These are phyloP conservation scores for Mesembryanthemum crystallinum DNA, from an alignment of 148 eudicot genomes.

Conservation along the genomic window DNA sequence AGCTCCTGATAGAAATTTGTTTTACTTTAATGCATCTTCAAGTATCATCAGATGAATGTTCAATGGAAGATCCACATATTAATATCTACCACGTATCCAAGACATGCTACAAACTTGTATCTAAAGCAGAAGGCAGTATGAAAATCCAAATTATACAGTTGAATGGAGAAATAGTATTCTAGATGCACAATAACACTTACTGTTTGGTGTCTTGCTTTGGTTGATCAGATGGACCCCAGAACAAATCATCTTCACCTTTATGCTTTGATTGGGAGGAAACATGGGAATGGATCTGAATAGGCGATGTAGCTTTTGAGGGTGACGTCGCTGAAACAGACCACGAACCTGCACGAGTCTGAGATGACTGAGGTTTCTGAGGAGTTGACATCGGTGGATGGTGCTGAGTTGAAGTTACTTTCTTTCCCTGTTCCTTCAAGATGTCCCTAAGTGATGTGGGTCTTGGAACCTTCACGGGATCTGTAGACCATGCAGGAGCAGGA, in stretches of 20 bases:
- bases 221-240: constrained; percentile 92
- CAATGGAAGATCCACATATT: not conserved
- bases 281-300: constrained; percentile 42
- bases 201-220: constrained; percentile 68
- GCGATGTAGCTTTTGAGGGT: constrained; percentile 59
- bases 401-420: constrained; percentile 39
- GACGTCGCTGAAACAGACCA: constrained; percentile 48
- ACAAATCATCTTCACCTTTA: constrained; percentile 85
- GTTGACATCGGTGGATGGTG: constrained; percentile 39
- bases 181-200: too few species aligned
- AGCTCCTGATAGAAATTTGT: not conserved
- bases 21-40: not conserved
- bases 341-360: constrained; percentile 48
- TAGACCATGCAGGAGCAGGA: constrained; percentile 82
- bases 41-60: not conserved
- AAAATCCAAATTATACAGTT: not conserved
- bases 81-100: constrained; percentile 2
- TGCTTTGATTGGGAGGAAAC: constrained; percentile 50
- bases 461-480: constrained; percentile 63
- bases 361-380: constrained; percentile 52
- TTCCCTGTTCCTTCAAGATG: constrained; percentile 72
- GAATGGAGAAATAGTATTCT: constrained; percentile 15
- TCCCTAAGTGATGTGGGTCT: constrained; percentile 79
- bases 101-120: not conserved
- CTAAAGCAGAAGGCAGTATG: not conserved